Conservation (phyloP, 108 stramenopile genomes). For the Discostella pseudostelligera region DNA sequence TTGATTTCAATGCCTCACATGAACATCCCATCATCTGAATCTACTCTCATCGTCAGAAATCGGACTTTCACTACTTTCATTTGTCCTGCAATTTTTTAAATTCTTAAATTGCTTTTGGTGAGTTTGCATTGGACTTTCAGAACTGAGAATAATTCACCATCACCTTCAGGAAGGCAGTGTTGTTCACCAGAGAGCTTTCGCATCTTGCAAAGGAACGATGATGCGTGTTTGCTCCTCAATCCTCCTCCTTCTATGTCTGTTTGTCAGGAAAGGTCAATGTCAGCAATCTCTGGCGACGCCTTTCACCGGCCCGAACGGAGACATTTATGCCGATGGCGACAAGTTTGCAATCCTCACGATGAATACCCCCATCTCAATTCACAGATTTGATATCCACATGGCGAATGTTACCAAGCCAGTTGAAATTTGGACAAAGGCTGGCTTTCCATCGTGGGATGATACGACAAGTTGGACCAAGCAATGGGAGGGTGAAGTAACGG, state of each 20-base stretch:
- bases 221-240: not conserved
- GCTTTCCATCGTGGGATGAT: not conserved
- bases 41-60: no score
- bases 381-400: constrained; percentile 1
- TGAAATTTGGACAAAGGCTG: constrained; percentile 2
- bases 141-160: no score
- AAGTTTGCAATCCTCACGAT: not conserved
- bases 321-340: constrained; percentile 1
- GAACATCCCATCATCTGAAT: no score
- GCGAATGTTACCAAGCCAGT: not conserved
- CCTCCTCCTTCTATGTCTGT: not conserved
- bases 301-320: not conserved
- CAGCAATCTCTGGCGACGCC: not conserved
- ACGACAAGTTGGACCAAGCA: not conserved
- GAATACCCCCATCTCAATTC: not conserved
- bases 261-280: constrained; percentile 4
- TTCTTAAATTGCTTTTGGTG: no score
- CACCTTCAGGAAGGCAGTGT: no score
- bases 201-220: no score
- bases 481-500: constrained; percentile 1
- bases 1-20: no score
- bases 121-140: no score
- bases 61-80: no score
- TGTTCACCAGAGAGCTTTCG: no score
- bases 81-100: no score